phyloP scores from a whole-genome alignment of 768 basidiomycete species.

The Phanerodontia chrysosporium region DNA sequence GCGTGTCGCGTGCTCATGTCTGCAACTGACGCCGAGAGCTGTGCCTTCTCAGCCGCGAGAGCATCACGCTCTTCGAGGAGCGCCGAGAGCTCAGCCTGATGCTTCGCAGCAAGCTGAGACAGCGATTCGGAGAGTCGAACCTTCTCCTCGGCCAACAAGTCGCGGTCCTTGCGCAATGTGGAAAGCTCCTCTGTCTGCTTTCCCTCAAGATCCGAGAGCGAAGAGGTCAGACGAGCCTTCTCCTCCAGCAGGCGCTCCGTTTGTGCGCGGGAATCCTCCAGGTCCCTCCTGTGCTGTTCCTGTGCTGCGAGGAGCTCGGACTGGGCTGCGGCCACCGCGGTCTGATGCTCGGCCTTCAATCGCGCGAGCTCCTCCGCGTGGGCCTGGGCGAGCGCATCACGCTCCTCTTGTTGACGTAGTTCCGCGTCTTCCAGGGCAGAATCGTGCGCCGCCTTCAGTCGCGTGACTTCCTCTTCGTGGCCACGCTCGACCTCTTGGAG shows the following conservation, averaged over 20 bases:
- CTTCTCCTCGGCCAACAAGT: conserved; percentile 29
- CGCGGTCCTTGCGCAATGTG: conserved; percentile 32
- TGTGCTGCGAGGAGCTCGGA: conserved; percentile 24
- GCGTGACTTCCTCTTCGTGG: conserved; percentile 52
- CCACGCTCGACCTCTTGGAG: conserved; percentile 52
- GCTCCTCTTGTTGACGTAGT: neutral
- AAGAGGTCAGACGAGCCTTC: conserved; percentile 34
- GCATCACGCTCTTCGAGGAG: conserved; percentile 37
- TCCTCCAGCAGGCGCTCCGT: conserved; percentile 36
- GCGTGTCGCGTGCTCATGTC: conserved; percentile 46
- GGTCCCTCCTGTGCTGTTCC: conserved; percentile 25
- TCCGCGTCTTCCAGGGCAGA: conserved; percentile 25
- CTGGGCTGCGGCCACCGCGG: conserved; percentile 25
- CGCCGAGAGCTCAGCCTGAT: conserved; percentile 30
- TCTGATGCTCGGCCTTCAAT: conserved; percentile 43
- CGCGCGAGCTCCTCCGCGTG: conserved; percentile 37
- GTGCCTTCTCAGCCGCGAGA: conserved; percentile 37
- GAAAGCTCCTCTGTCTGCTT: conserved; percentile 48
- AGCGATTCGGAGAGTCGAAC: conserved; percentile 19
- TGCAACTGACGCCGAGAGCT: conserved; percentile 38
- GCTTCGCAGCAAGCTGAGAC: conserved; percentile 14
- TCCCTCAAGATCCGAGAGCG: conserved; percentile 41
- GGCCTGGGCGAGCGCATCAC: conserved; percentile 24
- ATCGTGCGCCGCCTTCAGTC: conserved; percentile 46
- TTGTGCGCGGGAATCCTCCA: conserved; percentile 33